Conservation (phyloP, 2,329 filamentous ascomycete genomes). For the Fusarium nanum region DNA sequence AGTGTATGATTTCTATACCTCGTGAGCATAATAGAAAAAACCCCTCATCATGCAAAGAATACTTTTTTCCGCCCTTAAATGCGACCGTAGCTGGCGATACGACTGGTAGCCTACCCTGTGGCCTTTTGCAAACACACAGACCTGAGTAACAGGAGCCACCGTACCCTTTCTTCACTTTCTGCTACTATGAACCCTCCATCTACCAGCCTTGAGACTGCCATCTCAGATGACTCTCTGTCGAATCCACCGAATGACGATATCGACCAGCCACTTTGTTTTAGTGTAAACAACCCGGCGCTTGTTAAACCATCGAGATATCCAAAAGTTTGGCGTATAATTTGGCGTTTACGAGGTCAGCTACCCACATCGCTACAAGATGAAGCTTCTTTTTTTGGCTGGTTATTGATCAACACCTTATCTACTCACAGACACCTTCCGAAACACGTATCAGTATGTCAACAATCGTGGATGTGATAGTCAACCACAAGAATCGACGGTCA, state of each 20-base stretch:
- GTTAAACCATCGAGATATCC: not conserved
- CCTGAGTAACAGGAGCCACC: fast-evolving
- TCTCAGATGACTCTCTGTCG: not conserved
- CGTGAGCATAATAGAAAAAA: not conserved
- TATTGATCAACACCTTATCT: not conserved
- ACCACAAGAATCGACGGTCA: not conserved
- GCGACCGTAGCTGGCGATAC: not conserved
- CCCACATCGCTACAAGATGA: fast-evolving
- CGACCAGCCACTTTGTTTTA: not conserved
- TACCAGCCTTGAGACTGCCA: too few species aligned
- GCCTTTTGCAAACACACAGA: fast-evolving
- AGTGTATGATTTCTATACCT: not conserved
- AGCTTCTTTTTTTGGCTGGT: not conserved
- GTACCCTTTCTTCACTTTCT: not conserved
- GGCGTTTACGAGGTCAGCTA: not conserved
- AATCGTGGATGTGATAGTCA: not conserved
- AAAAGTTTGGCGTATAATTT: fast-evolving
- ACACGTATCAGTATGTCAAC: not conserved
- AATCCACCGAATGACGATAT: not conserved
- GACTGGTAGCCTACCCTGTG: not conserved
- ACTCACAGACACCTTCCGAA: not conserved
- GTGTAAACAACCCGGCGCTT: not conserved
- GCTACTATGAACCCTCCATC: not conserved
- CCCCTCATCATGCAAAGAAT: not conserved
- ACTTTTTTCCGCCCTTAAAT: not conserved